These are phyloP conservation scores for Fusarium nelsonii DNA, from an alignment of 2,329 filamentous ascomycete genomes.

Conservation along the genomic window DNA sequence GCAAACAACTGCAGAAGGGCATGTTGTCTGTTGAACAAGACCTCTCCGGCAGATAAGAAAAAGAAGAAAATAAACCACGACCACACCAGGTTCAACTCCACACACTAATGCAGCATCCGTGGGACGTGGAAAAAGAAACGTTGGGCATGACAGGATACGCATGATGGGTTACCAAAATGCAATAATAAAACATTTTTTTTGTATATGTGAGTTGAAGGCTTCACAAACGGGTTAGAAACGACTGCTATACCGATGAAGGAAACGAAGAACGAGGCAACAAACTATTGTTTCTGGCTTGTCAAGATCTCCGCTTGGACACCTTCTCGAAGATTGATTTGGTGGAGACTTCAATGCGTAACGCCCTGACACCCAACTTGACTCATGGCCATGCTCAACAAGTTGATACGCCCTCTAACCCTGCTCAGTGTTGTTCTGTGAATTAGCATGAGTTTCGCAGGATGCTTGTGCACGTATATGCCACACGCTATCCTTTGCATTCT, in stretches of 20 bases:
- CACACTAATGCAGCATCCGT: constrained; percentile 36
- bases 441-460: constrained; percentile 25
- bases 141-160: constrained; percentile 19
- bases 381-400: constrained; percentile 8
- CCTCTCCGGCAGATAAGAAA: constrained; percentile 8
- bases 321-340: constrained; percentile 42
- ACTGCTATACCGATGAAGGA: not conserved
- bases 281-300: constrained; percentile 21
- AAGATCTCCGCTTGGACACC: constrained; percentile 19
- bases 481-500: not conserved
- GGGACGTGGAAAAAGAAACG: constrained; percentile 45
- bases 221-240: not conserved
- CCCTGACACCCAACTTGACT: constrained; percentile 25
- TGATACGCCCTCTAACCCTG: not conserved
- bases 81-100: constrained; percentile 18
- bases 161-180: constrained; percentile 32
- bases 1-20: constrained; percentile 3
- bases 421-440: constrained; percentile 5
- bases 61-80: constrained; percentile 40
- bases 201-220: constrained; percentile 2
- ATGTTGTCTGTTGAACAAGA: constrained; percentile 12
- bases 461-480: constrained; percentile 20
- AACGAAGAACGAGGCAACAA: not conserved
- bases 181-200: constrained; percentile 33
- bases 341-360: constrained; percentile 27